Evolutionary conservation across 2,329 filamentous ascomycete species (phyloP).

Genomic region (Aspergillus piperis): DNA sequence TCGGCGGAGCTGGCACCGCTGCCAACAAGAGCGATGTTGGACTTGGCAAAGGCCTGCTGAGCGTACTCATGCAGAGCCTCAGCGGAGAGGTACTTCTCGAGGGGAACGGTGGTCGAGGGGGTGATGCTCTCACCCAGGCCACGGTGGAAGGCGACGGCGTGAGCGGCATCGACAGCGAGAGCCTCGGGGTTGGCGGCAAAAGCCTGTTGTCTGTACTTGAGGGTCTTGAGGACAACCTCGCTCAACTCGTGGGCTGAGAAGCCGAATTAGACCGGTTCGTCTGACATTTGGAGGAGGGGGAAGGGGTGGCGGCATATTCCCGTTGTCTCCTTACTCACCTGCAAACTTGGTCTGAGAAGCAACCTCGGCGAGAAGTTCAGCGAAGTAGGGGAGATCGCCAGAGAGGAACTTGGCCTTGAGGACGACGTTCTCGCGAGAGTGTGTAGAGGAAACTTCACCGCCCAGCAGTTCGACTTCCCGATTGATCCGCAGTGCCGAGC

Average conservation of each 20-base stretch:
- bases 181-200: conserved; percentile 63
- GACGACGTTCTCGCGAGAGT: conserved; percentile 90
- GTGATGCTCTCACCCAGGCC: conserved; percentile 81
- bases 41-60: conserved; percentile 77
- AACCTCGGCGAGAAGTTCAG: conserved; percentile 92
- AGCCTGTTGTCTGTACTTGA: conserved; percentile 76
- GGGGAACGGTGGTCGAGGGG: conserved; percentile 69
- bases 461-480: conserved; percentile 95
- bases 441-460: conserved; percentile 81
- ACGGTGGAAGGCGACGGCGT: conserved; percentile 86
- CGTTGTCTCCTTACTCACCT: conserved; percentile 45
- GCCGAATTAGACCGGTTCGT: conserved; percentile 16
- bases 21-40: conserved; percentile 87
- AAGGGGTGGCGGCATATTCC: background rate
- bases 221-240: conserved; percentile 78
- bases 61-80: conserved; percentile 75
- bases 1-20: conserved; percentile 78
- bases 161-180: conserved; percentile 81
- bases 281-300: background rate
- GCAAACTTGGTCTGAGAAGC: conserved; percentile 84
- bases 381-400: conserved; percentile 95
- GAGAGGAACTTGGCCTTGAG: conserved; percentile 93
- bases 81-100: conserved; percentile 78
- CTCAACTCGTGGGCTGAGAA: conserved; percentile 78
- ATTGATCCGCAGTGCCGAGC: conserved; percentile 87